A percentile compares a stretch with the other conserved stretches of the same genome.
Conservation (phyloP, 2,329 filamentous ascomycete species). For the Fusarium udum region DNA sequence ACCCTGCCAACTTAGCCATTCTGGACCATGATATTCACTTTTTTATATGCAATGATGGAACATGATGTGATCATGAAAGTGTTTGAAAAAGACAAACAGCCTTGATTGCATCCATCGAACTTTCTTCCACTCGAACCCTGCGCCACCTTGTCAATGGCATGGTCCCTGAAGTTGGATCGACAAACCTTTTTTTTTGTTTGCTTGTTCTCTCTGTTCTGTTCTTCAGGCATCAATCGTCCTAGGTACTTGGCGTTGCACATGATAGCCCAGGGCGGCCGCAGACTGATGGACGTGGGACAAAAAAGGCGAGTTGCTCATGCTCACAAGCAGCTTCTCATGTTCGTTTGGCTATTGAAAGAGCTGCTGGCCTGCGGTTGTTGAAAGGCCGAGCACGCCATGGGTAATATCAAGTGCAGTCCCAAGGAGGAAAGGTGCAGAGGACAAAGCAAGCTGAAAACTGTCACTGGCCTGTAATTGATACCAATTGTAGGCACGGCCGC, state of each 20-base stretch:
- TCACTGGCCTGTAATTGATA: slow-evolving; percentile 6
- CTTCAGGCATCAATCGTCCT: neutral
- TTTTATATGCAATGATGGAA: slow-evolving; percentile 21
- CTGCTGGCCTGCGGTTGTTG: slow-evolving; percentile 24
- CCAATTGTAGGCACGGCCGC: neutral
- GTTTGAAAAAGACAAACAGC: neutral
- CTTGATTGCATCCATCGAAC: slow-evolving; percentile 3
- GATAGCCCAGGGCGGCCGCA: slow-evolving; percentile 14
- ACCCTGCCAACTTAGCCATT: slow-evolving; percentile 16
- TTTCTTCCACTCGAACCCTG: slow-evolving; percentile 13
- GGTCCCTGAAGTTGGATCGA: slow-evolving; percentile 23
- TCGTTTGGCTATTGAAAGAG: slow-evolving; percentile 3
- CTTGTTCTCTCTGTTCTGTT: neutral
- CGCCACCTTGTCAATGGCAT: slow-evolving; percentile 17
- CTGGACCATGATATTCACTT: slow-evolving; percentile 16
- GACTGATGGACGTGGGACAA: slow-evolving; percentile 29
- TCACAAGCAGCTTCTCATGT: slow-evolving; percentile 6
- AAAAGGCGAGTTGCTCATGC: slow-evolving; percentile 26
- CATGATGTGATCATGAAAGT: slow-evolving; percentile 36
- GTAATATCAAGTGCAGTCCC: slow-evolving; percentile 16
- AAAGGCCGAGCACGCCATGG: slow-evolving; percentile 29
- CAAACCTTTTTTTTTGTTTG: neutral
- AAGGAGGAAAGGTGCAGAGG: slow-evolving; percentile 40
- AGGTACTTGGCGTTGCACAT: slow-evolving; percentile 21
- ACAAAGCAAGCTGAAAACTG: slow-evolving; percentile 39